Percentiles rank a stretch among this genome's conserved stretches.
phyloP scores from a whole-genome alignment of 768 basidiomycete species.

The Agaricus sinodeliciosus region DNA sequence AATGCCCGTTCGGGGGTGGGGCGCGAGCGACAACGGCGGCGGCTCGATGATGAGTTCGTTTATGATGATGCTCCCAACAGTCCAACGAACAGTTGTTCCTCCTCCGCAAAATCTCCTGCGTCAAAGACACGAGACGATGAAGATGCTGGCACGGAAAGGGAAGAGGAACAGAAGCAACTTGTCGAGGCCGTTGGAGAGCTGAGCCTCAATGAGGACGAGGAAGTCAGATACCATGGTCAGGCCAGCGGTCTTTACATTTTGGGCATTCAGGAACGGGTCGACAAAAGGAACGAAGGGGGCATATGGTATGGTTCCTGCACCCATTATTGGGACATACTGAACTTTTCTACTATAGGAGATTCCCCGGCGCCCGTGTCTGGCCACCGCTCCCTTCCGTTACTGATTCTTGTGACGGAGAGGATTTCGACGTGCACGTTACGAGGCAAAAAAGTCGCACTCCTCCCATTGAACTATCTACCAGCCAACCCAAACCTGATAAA shows the following conservation, averaged over 20 bases:
- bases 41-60: constrained; percentile 28
- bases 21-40: constrained; percentile 40
- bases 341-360: constrained; percentile 43
- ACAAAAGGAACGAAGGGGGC: constrained; percentile 66
- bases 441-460: not conserved
- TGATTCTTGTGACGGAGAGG: constrained; percentile 23
- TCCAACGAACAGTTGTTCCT: constrained; percentile 8
- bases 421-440: constrained; percentile 11
- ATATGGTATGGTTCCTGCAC: constrained; percentile 48
- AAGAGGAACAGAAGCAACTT: constrained; percentile 36
- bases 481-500: not conserved
- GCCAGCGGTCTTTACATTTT: constrained; percentile 76
- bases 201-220: constrained; percentile 80
- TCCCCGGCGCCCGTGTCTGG: constrained; percentile 89
- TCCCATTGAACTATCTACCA: not conserved
- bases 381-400: constrained; percentile 45
- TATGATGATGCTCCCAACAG: constrained; percentile 17
- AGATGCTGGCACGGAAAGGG: constrained; percentile 14
- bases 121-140: constrained; percentile 1
- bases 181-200: constrained; percentile 79
- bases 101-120: not conserved
- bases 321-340: constrained; percentile 2
- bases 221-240: constrained; percentile 84
- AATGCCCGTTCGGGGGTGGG: constrained; percentile 27
- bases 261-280: constrained; percentile 50